phyloP scores from a whole-genome alignment of 2,329 filamentous ascomycete genomes.

The Alternaria sp. region DNA sequence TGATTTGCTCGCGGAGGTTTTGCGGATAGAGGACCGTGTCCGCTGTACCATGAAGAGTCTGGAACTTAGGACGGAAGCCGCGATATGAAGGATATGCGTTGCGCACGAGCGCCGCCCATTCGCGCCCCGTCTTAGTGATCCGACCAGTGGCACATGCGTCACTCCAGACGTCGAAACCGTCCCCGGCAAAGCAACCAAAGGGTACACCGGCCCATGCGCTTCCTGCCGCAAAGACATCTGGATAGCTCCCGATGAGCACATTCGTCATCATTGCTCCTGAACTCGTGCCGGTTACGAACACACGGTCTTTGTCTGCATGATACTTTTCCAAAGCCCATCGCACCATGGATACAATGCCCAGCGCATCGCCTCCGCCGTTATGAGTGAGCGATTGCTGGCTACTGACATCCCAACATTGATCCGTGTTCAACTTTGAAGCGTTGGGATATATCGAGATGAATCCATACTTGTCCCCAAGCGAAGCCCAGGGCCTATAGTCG shows the following conservation, averaged over 20 bases:
- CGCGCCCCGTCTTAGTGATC: constrained; percentile 41
- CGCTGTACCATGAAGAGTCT: constrained; percentile 42
- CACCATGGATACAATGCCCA: constrained; percentile 47
- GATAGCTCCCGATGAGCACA: constrained; percentile 46
- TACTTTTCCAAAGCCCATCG: constrained; percentile 43
- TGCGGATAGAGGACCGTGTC: constrained; percentile 43
- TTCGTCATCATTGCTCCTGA: constrained; percentile 51
- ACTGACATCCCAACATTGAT: constrained; percentile 50
- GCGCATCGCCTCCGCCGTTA: constrained; percentile 46
- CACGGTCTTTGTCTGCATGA: constrained; percentile 37
- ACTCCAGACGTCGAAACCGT: constrained; percentile 45
- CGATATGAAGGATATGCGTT: constrained; percentile 44
- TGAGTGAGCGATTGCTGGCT: constrained; percentile 46
- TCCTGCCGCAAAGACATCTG: constrained; percentile 48
- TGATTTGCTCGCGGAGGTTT: constrained; percentile 48
- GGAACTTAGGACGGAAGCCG: constrained; percentile 45
- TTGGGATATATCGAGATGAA: constrained; percentile 50
- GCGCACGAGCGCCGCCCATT: constrained; percentile 44
- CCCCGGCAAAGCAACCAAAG: constrained; percentile 49
- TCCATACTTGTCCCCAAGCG: constrained; percentile 43
- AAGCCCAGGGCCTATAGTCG: constrained; percentile 39
- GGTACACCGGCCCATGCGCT: constrained; percentile 47
- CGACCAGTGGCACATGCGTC: constrained; percentile 44
- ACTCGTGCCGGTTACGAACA: constrained; percentile 48
- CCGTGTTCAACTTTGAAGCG: constrained; percentile 35